Evolutionary conservation across 192 early-diverging fungal genomes (phyloP), one percentile per base, ranked within the genome.

Genomic region (Podila epicladia): DNA sequence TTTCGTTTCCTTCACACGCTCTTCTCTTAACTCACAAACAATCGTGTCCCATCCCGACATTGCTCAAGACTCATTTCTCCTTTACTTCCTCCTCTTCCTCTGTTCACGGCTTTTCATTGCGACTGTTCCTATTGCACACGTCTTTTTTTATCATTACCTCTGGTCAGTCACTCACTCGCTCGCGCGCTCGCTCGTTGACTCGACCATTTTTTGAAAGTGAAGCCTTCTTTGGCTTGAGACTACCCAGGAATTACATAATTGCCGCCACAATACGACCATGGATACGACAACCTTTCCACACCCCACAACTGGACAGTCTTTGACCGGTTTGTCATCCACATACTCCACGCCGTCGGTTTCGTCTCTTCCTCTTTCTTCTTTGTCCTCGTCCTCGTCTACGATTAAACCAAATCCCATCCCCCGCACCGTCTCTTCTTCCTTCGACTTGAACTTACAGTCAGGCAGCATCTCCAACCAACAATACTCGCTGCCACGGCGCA

Each of bases 401-500:
- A 61, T 31, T 12, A 35, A 50, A 32, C 68, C 68, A 24, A 17
- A 26, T 19, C 31, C n/a, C 32, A 41, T 60, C 28, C 41, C 49
- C 48, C 59, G 58, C 37, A 62, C 41, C 2, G 7, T n/a, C 19
- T 69, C 59, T 32, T 62, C 68, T 33, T 62, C 68, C 58, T 50
- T 59, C 8, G n/a, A 26, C 68, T 37, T 70, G 58, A 31, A 35
- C 45, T 37, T 59, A 20, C 29, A 63, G n/a, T 38, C 62, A 19
- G 62, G 62, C 31, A 29, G 33, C n/a, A 29, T 41, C 33, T 45
- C 57, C 38, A 63, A 33, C 37, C 62, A 48, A n/a, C 63, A 17
- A 12, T 6, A 24, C n/a, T n/a, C 53, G 1, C n/a, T 55, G 53
- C 22, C 53, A 26, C 53, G 53, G 17, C 53, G 53, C 22, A 55